phyloP scores from a whole-genome alignment of 2,329 filamentous ascomycete genomes.

The Phaeosphaeria sp. region DNA sequence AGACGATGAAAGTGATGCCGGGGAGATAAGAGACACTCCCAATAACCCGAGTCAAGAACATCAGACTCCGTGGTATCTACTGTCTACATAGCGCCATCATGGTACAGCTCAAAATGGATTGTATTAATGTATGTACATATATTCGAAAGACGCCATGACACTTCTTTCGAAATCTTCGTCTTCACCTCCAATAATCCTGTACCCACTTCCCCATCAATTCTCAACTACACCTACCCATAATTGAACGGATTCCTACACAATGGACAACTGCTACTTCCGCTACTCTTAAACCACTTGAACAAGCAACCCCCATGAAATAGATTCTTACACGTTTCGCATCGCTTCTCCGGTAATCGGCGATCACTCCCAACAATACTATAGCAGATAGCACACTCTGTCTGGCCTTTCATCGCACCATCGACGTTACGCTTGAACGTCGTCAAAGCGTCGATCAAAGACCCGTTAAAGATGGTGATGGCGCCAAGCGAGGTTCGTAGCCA shows the following conservation, averaged over 20 bases:
- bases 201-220: no score
- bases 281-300: constrained; percentile 97
- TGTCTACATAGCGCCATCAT: no score
- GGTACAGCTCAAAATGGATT: no score
- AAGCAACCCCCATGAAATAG: constrained; percentile 88
- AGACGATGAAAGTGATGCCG: no score
- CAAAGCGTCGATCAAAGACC: constrained; percentile 85
- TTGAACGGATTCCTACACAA: constrained; percentile 89
- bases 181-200: no score
- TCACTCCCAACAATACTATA: constrained; percentile 92
- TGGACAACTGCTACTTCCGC: constrained; percentile 89
- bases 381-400: constrained; percentile 95
- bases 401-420: constrained; percentile 84
- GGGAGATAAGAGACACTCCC: no score
- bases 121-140: no score
- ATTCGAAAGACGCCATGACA: no score
- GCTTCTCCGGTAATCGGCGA: constrained; percentile 89
- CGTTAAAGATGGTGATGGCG: constrained; percentile 92
- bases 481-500: constrained; percentile 90
- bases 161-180: no score
- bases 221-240: constrained; percentile 51
- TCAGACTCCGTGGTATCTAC: no score
- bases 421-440: constrained; percentile 87
- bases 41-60: no score
- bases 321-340: constrained; percentile 91